A percentile compares a stretch with the other conserved stretches of the same genome.
Evolutionary conservation across 179 eudicot species (phyloP).

Genomic region (Spergularia azorica): DNA sequence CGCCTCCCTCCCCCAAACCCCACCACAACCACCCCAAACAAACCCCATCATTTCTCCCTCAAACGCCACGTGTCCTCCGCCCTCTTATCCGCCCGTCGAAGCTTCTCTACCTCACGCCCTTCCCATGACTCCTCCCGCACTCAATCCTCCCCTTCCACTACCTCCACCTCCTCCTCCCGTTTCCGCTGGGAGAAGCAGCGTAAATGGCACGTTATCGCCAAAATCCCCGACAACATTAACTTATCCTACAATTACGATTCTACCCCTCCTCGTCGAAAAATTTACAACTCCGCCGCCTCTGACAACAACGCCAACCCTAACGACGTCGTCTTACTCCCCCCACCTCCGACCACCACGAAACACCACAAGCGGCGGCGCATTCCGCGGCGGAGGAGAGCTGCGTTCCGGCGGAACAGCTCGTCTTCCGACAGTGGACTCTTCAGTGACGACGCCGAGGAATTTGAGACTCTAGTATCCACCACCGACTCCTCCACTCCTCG

Average conservation of each 20-base stretch:
- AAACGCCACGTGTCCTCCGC: slow-evolving; percentile 53
- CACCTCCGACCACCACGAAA: slow-evolving; percentile 6
- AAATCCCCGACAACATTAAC: slow-evolving; percentile 15
- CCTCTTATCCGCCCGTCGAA: slow-evolving; percentile 24
- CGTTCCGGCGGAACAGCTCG: slow-evolving; percentile 25
- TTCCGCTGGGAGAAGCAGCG: slow-evolving; percentile 52
- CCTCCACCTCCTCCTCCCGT: not conserved
- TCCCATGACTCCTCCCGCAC: slow-evolving; percentile 21
- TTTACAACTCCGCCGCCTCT: slow-evolving; percentile 58
- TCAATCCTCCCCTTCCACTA: too few relatives aligned
- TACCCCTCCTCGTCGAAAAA: slow-evolving; percentile 58
- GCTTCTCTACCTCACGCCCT: slow-evolving; percentile 23
- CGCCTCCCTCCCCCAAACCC: slow-evolving; percentile 6
- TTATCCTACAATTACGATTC: slow-evolving; percentile 26
- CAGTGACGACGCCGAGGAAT: slow-evolving; percentile 47
- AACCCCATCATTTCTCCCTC: slow-evolving; percentile 38
- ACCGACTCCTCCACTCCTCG: slow-evolving; percentile 25
- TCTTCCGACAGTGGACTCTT: slow-evolving; percentile 53
- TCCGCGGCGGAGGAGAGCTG: slow-evolving; percentile 17
- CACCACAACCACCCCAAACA: slow-evolving; percentile 5
- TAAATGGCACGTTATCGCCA: slow-evolving; percentile 65
- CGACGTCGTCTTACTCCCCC: slow-evolving; percentile 31
- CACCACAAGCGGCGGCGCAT: not conserved
- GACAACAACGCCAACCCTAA: slow-evolving; percentile 21
- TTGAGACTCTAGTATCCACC: slow-evolving; percentile 43